These are phyloP conservation scores for Dendrobium huoshanense DNA, from an alignment of 106 monocot species.

Conservation along the genomic window DNA sequence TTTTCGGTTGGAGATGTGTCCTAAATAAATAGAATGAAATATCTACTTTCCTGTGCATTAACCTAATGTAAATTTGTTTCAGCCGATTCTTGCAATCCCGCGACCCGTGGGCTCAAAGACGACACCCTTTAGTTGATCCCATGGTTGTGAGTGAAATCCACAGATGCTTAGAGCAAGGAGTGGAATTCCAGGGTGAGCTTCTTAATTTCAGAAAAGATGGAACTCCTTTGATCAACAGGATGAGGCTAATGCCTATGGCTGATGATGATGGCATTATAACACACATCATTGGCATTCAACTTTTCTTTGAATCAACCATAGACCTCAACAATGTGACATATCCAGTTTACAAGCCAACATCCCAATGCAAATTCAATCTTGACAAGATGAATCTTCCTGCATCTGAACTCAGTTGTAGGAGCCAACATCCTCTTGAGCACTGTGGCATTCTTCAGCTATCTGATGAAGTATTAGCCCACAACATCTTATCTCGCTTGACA, in stretches of 20 bases:
- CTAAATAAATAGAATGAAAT: no score
- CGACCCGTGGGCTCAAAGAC: constrained; percentile 67
- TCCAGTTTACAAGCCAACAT: constrained; percentile 68
- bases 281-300: constrained; percentile 78
- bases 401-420: constrained; percentile 16
- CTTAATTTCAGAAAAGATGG: constrained; percentile 93
- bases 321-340: constrained; percentile 63
- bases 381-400: constrained; percentile 9
- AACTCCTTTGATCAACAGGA: constrained; percentile 64
- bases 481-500: constrained; percentile 71
- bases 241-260: constrained; percentile 66
- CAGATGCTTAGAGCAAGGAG: constrained; percentile 59
- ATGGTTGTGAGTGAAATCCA: constrained; percentile 75
- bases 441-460: constrained; percentile 77
- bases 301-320: constrained; percentile 62
- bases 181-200: constrained; percentile 83
- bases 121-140: constrained; percentile 93
- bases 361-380: constrained; percentile 21
- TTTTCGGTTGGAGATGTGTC: no score
- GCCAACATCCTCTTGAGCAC: constrained; percentile 2
- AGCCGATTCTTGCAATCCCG: constrained; percentile 95
- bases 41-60: not conserved
- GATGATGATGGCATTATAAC: constrained; percentile 63
- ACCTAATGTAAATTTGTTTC: constrained; percentile 10
- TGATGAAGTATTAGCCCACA: constrained; percentile 86